Evolutionary conservation across 1,284 basidiomycete species (phyloP), one percentile per base, ranked within the genome.

Genomic region (Fereydounia khargensis): DNA sequence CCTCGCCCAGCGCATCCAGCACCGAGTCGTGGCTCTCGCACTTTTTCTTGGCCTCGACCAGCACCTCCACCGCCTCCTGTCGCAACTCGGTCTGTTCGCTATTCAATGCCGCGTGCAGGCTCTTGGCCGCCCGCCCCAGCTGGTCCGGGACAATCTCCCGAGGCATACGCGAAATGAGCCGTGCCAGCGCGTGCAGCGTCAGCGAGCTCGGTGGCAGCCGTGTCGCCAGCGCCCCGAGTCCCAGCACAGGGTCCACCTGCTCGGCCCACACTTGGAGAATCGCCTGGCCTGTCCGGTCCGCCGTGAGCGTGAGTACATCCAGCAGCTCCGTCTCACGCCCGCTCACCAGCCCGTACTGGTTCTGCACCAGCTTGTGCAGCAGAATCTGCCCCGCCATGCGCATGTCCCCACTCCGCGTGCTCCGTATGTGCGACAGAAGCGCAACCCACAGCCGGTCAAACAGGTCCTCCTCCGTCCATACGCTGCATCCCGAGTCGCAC

Each of bases 91-190:
- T 24, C 16, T 51, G 16, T 11, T 14, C 24, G 30, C 51, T 36
- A 19, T 34, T 42, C 14, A 59, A 24, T 5, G 45, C 46, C n/a
- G 33, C 21, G n/a, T 19, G 16, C 1, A 59, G 17, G 17, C 40
- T 11, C 11, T 5, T 17, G 10, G 19, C 31, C 2, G 36, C 38
- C 18, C 49, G 24, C 5, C 63, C 54, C 3, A 70, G 36, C 23
- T 64, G 53, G 32, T 70, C 68, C 25, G 67, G 64, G 3, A 70
- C 30, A 23, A 70, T 24, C 27, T 67, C 57, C 7, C 41, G n/a
- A 0, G 68, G 68, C 2, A 70, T 28, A 0, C 63, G 43, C 4
- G 39, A 9, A 0, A 66, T 40, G 10, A 70, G 42, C 4, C 47
- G 44, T 0, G 45, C 46, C 3, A 52, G 34, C 4, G 38, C 18